phyloP scores from a whole-genome alignment of 805 yeast genomes.

The Kluyveromyces aestuarii region DNA sequence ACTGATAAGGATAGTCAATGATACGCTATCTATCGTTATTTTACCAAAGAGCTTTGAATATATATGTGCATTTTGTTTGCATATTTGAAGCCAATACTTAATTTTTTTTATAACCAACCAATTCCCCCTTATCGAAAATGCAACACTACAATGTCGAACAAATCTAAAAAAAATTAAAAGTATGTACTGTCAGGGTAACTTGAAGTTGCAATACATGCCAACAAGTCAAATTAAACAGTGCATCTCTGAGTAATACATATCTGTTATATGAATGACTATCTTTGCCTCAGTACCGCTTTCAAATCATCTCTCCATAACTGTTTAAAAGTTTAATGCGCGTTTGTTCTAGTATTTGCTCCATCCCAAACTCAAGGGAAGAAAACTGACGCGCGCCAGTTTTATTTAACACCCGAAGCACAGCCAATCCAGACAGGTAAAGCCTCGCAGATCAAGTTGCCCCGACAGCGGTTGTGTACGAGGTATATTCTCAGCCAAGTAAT shows the following conservation, averaged over 20 bases:
- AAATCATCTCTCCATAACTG: too few relatives aligned
- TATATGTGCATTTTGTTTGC: neutral
- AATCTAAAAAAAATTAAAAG: too few relatives aligned
- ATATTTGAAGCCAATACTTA: neutral
- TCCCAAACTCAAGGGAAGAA: neutral
- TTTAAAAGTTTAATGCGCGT: neutral
- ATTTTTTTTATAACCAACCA: neutral
- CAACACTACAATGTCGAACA: neutral
- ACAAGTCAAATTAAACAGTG: too few relatives aligned
- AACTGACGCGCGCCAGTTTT: conserved; percentile 2
- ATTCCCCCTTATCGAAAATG: neutral
- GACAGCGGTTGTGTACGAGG: neutral
- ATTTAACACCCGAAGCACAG: neutral
- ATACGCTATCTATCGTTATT: neutral
- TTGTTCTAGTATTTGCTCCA: too few relatives aligned
- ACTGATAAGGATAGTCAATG: neutral
- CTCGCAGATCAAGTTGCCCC: neutral
- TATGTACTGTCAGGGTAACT: neutral
- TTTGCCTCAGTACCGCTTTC: too few relatives aligned
- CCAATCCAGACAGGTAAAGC: neutral
- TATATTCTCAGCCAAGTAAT: conserved; percentile 1
- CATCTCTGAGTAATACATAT: too few relatives aligned
- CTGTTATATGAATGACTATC: too few relatives aligned
- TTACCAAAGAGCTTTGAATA: neutral
- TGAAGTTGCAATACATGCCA: too few relatives aligned